Percentiles rank a stretch among this genome's conserved stretches.
These are phyloP conservation scores for Dillenia suffruticosa DNA, from an alignment of 164 flowering plant species.

Conservation along the genomic window DNA sequence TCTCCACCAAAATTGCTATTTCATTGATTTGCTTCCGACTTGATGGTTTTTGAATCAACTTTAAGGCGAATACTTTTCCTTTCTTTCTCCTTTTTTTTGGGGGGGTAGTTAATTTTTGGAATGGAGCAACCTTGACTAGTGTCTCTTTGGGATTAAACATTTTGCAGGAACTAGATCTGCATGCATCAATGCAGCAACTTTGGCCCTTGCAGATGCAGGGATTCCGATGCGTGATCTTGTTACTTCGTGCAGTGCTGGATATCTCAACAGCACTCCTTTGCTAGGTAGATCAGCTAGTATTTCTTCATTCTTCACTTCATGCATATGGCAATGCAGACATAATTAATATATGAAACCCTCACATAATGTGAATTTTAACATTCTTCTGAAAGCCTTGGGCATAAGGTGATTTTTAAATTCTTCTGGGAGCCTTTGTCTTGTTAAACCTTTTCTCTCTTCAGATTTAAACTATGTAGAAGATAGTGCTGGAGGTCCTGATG, in stretches of 20 bases:
- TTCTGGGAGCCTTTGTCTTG: neutral
- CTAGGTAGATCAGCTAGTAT: conserved; percentile 48
- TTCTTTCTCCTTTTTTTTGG: no score
- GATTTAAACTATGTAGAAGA: conserved; percentile 92
- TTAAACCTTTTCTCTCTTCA: conserved; percentile 19
- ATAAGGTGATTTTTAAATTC: neutral
- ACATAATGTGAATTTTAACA: neutral
- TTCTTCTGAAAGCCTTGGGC: neutral
- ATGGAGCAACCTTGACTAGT: no score
- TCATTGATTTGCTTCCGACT: no score
- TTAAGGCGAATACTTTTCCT: no score
- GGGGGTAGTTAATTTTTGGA: no score
- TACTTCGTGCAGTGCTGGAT: conserved; percentile 93
- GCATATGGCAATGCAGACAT: neutral
- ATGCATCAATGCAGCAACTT: conserved; percentile 96
- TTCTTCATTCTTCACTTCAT: neutral
- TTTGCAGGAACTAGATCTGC: conserved; percentile 90
- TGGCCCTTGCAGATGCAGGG: conserved; percentile 99
- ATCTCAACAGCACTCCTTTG: conserved; percentile 82
- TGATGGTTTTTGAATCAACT: no score
- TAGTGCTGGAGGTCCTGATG: conserved; percentile 98
- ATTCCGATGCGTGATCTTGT: conserved; percentile 94
- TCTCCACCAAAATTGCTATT: no score
- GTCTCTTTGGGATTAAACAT: no score
- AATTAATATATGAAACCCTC: neutral